These are phyloP conservation scores for Boletus smithii DNA, from an alignment of 1,284 basidiomycete genomes.

Conservation along the genomic window DNA sequence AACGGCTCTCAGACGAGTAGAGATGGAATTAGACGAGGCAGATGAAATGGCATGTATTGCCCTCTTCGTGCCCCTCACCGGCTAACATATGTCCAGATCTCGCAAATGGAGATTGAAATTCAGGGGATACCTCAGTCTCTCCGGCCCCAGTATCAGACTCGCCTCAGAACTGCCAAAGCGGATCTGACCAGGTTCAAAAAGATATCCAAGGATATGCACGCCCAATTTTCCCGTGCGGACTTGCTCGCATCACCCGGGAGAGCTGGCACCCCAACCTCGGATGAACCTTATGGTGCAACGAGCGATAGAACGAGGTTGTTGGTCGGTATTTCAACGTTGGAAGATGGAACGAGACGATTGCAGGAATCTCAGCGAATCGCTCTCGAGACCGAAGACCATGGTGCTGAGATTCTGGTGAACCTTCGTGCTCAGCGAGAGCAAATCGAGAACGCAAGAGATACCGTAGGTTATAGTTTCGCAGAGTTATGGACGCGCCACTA, in stretches of 20 bases:
- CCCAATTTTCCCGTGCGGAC: slow-evolving; percentile 56
- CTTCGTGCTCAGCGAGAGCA: slow-evolving; percentile 89
- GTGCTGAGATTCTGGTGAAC: slow-evolving; percentile 87
- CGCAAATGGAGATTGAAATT: slow-evolving; percentile 99
- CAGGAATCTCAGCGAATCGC: slow-evolving; percentile 92
- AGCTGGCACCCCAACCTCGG: slow-evolving; percentile 53
- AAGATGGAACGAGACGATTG: slow-evolving; percentile 78
- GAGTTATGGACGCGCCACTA: slow-evolving; percentile 6
- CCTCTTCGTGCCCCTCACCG: not conserved
- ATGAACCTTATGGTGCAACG: slow-evolving; percentile 71
- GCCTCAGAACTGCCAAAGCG: slow-evolving; percentile 70
- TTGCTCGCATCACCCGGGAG: slow-evolving; percentile 51
- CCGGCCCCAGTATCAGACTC: slow-evolving; percentile 67
- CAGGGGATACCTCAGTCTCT: slow-evolving; percentile 90
- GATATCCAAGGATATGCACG: slow-evolving; percentile 62
- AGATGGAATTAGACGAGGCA: slow-evolving; percentile 97
- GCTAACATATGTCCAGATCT: slow-evolving; percentile 55
- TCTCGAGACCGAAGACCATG: slow-evolving; percentile 94
- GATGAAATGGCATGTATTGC: slow-evolving; percentile 81
- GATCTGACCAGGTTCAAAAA: slow-evolving; percentile 79
- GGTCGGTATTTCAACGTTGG: slow-evolving; percentile 68
- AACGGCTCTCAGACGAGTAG: slow-evolving; percentile 77
- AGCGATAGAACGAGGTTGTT: slow-evolving; percentile 78
- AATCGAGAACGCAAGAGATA: slow-evolving; percentile 91
- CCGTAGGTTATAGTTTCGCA: slow-evolving; percentile 47